Base-by-base conservation (phyloP, 2,329 filamentous ascomycete genomes). In the Talaromyces sp. region DNA sequence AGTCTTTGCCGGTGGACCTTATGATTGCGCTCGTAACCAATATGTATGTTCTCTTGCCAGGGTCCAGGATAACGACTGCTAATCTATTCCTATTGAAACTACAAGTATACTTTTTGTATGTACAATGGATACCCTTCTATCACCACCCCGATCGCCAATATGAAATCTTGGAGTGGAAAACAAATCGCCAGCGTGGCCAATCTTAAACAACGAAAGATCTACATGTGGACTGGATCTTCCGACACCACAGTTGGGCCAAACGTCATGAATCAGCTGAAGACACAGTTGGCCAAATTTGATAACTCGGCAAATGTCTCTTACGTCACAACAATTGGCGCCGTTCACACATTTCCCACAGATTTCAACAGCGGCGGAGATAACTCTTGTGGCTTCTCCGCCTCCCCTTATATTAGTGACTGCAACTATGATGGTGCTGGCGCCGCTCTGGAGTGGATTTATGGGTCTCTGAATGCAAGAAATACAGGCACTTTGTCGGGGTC, bases 391-490 rank as follows among this genome's bases (percentile, higher is more conserved):
- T 25, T 19, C 17, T 63, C 67, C 3, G 33, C 35, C 3, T 66
- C 67, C 0, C 69, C 68, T 1, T 70, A 63, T 50, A 66, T 68
- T 33, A 70, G 68, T 19, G 68, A 70, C 49, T 68, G 69, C 43
- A 60, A 52, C 22, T 69, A 68, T 39, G 69, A 70, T 49, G 69
- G 69, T 17, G 69, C 69, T 9, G 69, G 68, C 4, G 66, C 64
- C n/a, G 63, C 61, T 11, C 33, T 69, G 11, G 11, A 67, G 17
- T 69, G 65, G 68, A 60, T 69, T 27, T 67, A 70, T 49, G 65
- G 63, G 2, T 3, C 37, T 7, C 45, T 69, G 8, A 65, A 63
- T 19, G 61, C 67, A 5, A 60, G 37, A 25, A 68, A 66, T 37
- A 60, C 66, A 2, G 64, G 66, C 3, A 58, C 54, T 6, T 54